A percentile compares a stretch with the other conserved stretches of the same genome.
Evolutionary conservation across 2,329 filamentous ascomycete species (phyloP).

Genomic region (Whalleya microplaca): DNA sequence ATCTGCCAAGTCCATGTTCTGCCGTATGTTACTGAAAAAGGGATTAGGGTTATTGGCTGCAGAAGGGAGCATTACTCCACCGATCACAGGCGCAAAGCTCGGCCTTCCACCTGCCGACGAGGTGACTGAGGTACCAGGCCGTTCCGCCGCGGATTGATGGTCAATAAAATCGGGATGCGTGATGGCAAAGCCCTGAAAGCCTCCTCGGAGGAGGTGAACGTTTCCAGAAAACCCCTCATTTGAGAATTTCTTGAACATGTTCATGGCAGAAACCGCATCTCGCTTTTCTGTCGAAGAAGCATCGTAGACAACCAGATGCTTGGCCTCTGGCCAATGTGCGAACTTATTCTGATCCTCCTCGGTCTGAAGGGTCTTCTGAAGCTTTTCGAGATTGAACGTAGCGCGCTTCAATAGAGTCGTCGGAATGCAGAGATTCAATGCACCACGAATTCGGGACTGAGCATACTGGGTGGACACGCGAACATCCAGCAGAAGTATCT

Average conservation of each 20-base stretch:
- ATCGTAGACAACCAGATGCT: slow-evolving; percentile 87
- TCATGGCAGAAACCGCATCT: slow-evolving; percentile 78
- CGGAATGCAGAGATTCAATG: slow-evolving; percentile 91
- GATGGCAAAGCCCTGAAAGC: slow-evolving; percentile 74
- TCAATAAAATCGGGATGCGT: slow-evolving; percentile 70
- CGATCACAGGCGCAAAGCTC: slow-evolving; percentile 75
- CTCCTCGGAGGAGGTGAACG: slow-evolving; percentile 77
- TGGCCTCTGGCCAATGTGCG: slow-evolving; percentile 72
- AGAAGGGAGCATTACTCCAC: slow-evolving; percentile 81
- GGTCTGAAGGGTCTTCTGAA: slow-evolving; percentile 83
- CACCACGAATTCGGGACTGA: slow-evolving; percentile 73
- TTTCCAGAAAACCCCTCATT: slow-evolving; percentile 79
- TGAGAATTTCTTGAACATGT: slow-evolving; percentile 91
- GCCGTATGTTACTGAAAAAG: slow-evolving; percentile 94
- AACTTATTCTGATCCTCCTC: slow-evolving; percentile 73
- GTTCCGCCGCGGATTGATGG: slow-evolving; percentile 48
- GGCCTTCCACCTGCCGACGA: slow-evolving; percentile 50
- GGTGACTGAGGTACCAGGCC: slow-evolving; percentile 52
- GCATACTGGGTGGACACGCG: slow-evolving; percentile 84
- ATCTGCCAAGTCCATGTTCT: slow-evolving; percentile 93
- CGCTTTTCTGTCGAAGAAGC: slow-evolving; percentile 74
- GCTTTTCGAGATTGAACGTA: slow-evolving; percentile 85
- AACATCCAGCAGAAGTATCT: slow-evolving; percentile 77
- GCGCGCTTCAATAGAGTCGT: slow-evolving; percentile 90
- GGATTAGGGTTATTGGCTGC: slow-evolving; percentile 74